A percentile compares a stretch with the other conserved stretches of the same genome.
phyloP scores from a whole-genome alignment of 257 asterid species.

The Nicotiana paniculata region DNA sequence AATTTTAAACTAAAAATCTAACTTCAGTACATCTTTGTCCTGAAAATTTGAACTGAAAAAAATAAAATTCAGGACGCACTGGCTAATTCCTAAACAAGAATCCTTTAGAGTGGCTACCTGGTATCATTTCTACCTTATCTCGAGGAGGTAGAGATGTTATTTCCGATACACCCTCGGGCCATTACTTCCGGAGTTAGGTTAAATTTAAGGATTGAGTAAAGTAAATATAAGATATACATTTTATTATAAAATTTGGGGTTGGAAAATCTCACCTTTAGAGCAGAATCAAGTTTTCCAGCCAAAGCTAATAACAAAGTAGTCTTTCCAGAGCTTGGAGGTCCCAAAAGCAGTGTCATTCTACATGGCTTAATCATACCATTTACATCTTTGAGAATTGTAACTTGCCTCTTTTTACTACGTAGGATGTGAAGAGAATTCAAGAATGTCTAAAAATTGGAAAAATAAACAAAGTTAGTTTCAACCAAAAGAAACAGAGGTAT shows the following conservation, averaged over 20 bases:
- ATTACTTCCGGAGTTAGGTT: too few relatives aligned
- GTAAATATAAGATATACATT: too few relatives aligned
- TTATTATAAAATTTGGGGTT: background rate
- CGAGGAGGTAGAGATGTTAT: too few relatives aligned
- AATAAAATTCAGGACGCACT: too few relatives aligned
- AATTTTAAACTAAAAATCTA: too few relatives aligned
- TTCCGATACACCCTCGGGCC: too few relatives aligned
- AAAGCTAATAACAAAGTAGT: conserved; percentile 45
- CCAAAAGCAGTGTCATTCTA: conserved; percentile 16
- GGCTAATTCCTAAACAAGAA: too few relatives aligned
- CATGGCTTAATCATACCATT: conserved; percentile 63
- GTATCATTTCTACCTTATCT: too few relatives aligned
- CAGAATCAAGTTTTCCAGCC: conserved; percentile 59
- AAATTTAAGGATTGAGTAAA: too few relatives aligned
- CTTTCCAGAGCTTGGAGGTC: conserved; percentile 9
- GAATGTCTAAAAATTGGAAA: background rate
- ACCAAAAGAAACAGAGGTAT: background rate
- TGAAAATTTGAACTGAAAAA: too few relatives aligned
- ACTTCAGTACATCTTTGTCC: too few relatives aligned
- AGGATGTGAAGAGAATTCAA: conserved; percentile 31
- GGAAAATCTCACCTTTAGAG: conserved; percentile 28
- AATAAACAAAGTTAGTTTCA: background rate
- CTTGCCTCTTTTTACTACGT: conserved; percentile 42
- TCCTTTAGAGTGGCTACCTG: too few relatives aligned
- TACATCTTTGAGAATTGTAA: conserved; percentile 51